Evolutionary conservation across 768 basidiomycete genomes (phyloP), one percentile per base, ranked within the genome.

Genomic region (Hebeloma cylindrosporum): DNA sequence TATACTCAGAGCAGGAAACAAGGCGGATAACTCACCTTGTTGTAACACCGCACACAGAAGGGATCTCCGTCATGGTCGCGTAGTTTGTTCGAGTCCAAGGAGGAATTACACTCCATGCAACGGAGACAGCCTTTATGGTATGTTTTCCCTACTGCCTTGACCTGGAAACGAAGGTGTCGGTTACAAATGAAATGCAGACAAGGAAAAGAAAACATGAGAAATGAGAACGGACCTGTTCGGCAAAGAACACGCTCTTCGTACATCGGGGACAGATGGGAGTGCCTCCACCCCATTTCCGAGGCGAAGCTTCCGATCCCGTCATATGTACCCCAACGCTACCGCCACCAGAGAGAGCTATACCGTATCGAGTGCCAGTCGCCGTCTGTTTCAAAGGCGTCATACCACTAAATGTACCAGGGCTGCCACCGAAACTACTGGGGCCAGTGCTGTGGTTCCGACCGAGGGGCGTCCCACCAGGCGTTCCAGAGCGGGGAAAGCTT

Each of bases 101-200:
- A 57, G 0, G 81, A 79, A 43, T 70, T 75, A 56, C 88, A 92
- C 52, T 83, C 83, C 7, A 75, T 73, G 59, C 88, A 92, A n/a
- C 88, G 71, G 52, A 92, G 63, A 56, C 89, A 92, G 11, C 65
- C 69, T 57, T 87, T 88, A 52, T 92, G 89, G 64, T 73, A 92
- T 11, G 83, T 86, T 70, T 88, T 85, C 6, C 85, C 85, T 10
- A 87, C 75, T 1, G 88, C 88, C 62, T 87, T 88, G 46, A 87
- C 80, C 88, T 88, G 10, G 8, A 51, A 33, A n/a, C 38, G n/a
- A 44, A 43, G 28, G 40, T 38, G 17, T 46, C 7, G 32, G 45
- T 30, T 36, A 44, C 13, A 9, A 29, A 17, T 2, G 28, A n/a
- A 11, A 13, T 30, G 33, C 8, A 4, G 10, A 20, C 8, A 17